These are phyloP conservation scores for Rhodosporidiobolus sp. DNA, from an alignment of 768 basidiomycete genomes.

Conservation along the genomic window DNA sequence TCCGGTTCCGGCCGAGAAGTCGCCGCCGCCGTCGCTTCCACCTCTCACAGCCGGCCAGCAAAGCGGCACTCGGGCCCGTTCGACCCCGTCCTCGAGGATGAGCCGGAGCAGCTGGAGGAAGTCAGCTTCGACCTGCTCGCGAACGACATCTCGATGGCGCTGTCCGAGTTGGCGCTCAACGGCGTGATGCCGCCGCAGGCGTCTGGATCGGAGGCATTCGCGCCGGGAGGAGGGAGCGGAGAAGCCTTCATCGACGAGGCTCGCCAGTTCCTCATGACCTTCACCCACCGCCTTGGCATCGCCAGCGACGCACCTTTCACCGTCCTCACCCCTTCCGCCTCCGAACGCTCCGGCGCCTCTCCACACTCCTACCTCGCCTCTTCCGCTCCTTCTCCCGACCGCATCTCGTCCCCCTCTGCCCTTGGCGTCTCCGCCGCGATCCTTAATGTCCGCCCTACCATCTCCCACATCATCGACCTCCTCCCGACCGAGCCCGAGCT, in stretches of 20 bases:
- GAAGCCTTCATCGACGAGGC: conserved; percentile 27
- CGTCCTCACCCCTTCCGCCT: conserved; percentile 9
- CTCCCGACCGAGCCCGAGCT: conserved; percentile 5
- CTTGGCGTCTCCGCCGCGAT: background rate
- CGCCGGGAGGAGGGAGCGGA: background rate
- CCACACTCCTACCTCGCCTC: background rate
- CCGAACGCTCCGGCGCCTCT: background rate
- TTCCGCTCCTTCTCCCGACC: background rate
- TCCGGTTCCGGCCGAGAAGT: background rate
- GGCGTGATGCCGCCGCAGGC: conserved; percentile 10
- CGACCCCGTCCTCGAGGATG: background rate
- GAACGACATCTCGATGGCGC: conserved; percentile 13
- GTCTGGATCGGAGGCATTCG: conserved; percentile 8
- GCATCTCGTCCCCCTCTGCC: background rate
- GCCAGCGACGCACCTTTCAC: background rate
- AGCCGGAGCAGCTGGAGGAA: background rate
- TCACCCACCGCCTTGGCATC: background rate
- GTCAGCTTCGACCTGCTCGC: conserved; percentile 20
- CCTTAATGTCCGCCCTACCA: background rate
- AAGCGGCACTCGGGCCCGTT: background rate
- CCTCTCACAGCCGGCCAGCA: background rate
- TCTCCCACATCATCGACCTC: conserved; percentile 7
- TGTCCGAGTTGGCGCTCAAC: conserved; percentile 21
- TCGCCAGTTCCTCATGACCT: background rate
- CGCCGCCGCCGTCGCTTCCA: background rate